Percentiles rank a stretch among this genome's conserved stretches.
These are phyloP conservation scores for Aphanomyces euteiches DNA, from an alignment of 352 stramenopile species.

Conservation along the genomic window DNA sequence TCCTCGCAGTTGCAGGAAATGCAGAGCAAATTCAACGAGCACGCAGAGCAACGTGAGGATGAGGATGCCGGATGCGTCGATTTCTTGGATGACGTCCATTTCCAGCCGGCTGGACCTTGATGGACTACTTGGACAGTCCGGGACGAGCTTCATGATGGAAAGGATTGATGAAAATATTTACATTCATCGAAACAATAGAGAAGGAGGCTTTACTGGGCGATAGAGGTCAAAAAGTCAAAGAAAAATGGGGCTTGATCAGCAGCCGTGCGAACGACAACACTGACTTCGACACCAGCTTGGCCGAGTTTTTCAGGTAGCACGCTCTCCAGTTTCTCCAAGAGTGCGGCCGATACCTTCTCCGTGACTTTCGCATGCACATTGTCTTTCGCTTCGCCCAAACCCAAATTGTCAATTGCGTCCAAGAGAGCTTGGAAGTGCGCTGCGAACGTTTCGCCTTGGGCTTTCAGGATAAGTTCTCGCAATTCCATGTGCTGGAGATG, in stretches of 20 bases:
- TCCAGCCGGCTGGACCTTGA: no score
- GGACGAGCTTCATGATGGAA: no score
- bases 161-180: no score
- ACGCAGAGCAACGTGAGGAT: conserved; percentile 15
- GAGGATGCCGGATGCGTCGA: conserved; percentile 4
- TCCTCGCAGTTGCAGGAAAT: not conserved
- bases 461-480: not conserved
- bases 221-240: not conserved
- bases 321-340: not conserved
- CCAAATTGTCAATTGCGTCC: not conserved
- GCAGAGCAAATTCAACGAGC: not conserved
- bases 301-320: not conserved
- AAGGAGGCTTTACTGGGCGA: not conserved
- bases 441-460: not conserved
- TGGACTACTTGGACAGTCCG: no score
- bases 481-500: not conserved
- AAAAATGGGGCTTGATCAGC: not conserved
- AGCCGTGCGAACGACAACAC: not conserved
- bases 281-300: not conserved
- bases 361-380: conserved; percentile 1
- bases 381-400: not conserved
- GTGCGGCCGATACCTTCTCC: not conserved
- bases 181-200: no score
- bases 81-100: not conserved
- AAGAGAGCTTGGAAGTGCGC: not conserved